A percentile compares a stretch with the other conserved stretches of the same genome.
Evolutionary conservation across 257 asterid genomes (phyloP).

Genomic region (Marsdenia floribunda): DNA sequence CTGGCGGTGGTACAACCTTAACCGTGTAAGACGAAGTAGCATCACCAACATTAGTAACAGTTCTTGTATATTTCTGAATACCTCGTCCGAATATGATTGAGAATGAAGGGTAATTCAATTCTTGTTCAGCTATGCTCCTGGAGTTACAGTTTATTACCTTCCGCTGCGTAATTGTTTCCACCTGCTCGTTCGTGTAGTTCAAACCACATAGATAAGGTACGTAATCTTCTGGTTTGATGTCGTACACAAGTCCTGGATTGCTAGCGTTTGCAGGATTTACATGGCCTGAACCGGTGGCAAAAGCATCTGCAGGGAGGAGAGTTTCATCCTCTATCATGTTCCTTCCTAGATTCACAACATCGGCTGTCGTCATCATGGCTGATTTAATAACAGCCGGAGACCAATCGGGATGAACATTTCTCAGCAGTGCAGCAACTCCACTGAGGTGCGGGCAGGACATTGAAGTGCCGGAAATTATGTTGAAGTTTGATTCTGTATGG

Average conservation of each 20-base stretch:
- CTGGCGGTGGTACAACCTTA: background rate
- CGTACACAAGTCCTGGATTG: conserved; percentile 20
- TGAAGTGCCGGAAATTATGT: conserved; percentile 23
- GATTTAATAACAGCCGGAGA: conserved; percentile 28
- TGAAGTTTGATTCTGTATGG: conserved; percentile 10
- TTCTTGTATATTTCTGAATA: conserved; percentile 10
- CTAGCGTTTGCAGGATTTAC: conserved; percentile 15
- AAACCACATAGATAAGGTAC: conserved; percentile 18
- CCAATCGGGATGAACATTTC: conserved; percentile 23
- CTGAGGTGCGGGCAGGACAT: conserved; percentile 32
- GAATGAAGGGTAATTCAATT: conserved; percentile 23
- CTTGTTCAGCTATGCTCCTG: conserved; percentile 7
- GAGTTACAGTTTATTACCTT: background rate
- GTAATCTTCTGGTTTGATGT: conserved; percentile 12
- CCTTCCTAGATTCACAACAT: conserved; percentile 9
- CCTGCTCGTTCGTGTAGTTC: conserved; percentile 4
- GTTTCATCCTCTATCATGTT: conserved; percentile 12
- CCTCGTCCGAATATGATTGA: background rate
- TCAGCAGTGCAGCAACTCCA: conserved; percentile 26
- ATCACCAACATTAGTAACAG: conserved; percentile 22
- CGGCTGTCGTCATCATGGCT: conserved; percentile 29
- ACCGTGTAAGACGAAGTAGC: conserved; percentile 11
- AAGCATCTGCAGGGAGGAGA: conserved; percentile 2
- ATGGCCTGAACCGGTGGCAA: conserved; percentile 23
- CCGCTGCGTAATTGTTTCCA: background rate